These are phyloP conservation scores for Blepharisma japonicum DNA, from an alignment of 73 alveolate genomes.

Conservation along the genomic window DNA sequence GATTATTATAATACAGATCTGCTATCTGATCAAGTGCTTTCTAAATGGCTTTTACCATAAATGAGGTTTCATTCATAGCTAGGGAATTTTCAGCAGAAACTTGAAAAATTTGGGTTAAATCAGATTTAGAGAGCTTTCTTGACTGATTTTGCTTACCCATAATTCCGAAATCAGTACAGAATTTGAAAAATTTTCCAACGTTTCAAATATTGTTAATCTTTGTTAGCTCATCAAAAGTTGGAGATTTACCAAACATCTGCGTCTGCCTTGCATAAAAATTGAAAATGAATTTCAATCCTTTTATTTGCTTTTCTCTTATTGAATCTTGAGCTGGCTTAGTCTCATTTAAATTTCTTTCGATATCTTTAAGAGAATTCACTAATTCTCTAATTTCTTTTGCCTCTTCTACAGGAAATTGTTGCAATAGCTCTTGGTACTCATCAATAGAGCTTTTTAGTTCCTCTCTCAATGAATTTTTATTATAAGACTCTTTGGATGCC, in stretches of 20 bases:
- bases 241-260: neutral
- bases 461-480: neutral
- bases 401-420: too few relatives aligned
- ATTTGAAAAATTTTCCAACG: neutral
- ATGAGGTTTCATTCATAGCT: neutral
- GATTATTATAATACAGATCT: constrained; percentile 15
- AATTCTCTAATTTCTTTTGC: too few relatives aligned
- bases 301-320: neutral
- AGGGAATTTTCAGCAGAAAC: neutral
- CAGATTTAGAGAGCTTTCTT: neutral
- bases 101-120: neutral
- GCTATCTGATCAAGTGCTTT: neutral
- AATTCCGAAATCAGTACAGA: neutral
- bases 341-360: too few relatives aligned
- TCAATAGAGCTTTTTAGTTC: neutral
- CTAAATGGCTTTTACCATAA: neutral
- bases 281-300: constrained; percentile 1
- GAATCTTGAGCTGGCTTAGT: neutral
- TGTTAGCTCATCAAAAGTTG: constrained; percentile 20
- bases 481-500: neutral
- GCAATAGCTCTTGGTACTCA: neutral
- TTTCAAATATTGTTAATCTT: neutral
- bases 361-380: too few relatives aligned
- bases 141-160: neutral
- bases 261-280: constrained; percentile 18